Evolutionary conservation across 1,139 yeast species (phyloP).

Genomic region (Kodamaea sp.): DNA sequence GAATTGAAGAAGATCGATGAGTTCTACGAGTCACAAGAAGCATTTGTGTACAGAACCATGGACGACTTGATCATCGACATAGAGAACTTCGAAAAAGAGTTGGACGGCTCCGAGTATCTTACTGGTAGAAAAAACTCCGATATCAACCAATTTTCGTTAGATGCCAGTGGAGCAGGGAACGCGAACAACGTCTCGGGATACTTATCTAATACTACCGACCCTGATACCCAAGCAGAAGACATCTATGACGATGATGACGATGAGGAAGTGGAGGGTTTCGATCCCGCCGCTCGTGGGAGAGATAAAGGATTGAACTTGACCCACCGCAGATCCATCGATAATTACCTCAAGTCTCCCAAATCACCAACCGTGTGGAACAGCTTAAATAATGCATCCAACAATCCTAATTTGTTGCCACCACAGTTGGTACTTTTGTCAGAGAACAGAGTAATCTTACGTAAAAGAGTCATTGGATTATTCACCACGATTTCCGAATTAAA

Average conservation of each 20-base stretch:
- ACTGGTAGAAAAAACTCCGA: slow-evolving; percentile 9
- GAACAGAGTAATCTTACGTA: slow-evolving; percentile 53
- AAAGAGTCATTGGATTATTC: slow-evolving; percentile 55
- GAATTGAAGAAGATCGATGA: slow-evolving; percentile 62
- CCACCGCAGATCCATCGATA: slow-evolving; percentile 37
- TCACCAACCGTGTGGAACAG: slow-evolving; percentile 39
- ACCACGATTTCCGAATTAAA: slow-evolving; percentile 65
- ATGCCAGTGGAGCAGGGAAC: slow-evolving; percentile 4
- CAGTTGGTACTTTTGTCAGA: slow-evolving; percentile 44
- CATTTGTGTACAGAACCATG: slow-evolving; percentile 46
- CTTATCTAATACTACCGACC: slow-evolving; percentile 27
- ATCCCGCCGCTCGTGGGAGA: slow-evolving; percentile 6
- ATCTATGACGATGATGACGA: slow-evolving; percentile 31
- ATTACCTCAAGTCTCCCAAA: slow-evolving; percentile 41
- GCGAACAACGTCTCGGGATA: slow-evolving; percentile 23
- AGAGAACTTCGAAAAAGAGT: slow-evolving; percentile 44
- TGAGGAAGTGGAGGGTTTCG: slow-evolving; percentile 13
- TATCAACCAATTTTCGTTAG: slow-evolving; percentile 10
- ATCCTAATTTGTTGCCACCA: slow-evolving; percentile 33
- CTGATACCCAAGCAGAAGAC: slow-evolving; percentile 34
- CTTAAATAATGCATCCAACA: slow-evolving; percentile 21
- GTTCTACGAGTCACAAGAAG: slow-evolving; percentile 57
- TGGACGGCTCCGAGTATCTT: slow-evolving; percentile 11
- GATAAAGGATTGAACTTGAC: slow-evolving; percentile 14
- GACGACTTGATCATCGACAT: slow-evolving; percentile 55